Base-by-base conservation (phyloP, 805 yeast species). In the Candida sakaeoensis region DNA sequence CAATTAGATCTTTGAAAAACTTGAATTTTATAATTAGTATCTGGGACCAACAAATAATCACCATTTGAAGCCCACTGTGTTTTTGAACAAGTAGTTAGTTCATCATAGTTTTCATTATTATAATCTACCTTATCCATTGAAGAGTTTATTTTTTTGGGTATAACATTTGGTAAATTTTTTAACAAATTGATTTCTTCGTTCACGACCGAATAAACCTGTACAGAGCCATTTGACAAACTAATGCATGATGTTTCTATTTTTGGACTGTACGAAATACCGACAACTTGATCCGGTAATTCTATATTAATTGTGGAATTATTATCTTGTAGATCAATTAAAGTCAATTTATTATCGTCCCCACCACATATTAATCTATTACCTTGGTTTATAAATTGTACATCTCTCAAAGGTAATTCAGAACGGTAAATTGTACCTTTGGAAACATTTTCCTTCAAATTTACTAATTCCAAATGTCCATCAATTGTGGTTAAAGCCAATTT, bases 31-130 rank as follows among this genome's bases (percentile, higher is more conserved):
- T 36, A 61, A 33, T 68, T 63, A 15, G 70, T 62, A 26, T 67
- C 62, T 5, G 82, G 65, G 2, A 95, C 89, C 14, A 86, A 52
- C 35, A 88, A 65, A n/a, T 67, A 57, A 39, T 75, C 75, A 13
- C 95, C 95, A 39, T 73, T 68, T 2, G 83, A 76, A 41, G 79
- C 76, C 95, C 95, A 88, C 26, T 74, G 75, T 2, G 79, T 71
- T 30, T 72, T 73, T 0, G 85, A 71, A 33, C 40, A 37, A 18
- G 80, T 61, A 1, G 75, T 54, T 31, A 75, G 59, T 51, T 65
- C 72, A 3, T 67, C 73, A 3, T 59, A 55, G 35, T 70, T 69
- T 33, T 74, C 80, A 8, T 56, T 66, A 10, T 50, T 57, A 45
- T 49, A 72, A 30, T 70, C 70, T 32, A 69, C 54, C 14, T 49